Base-by-base conservation (phyloP, 1,284 basidiomycete genomes). In the Apiotrichum gracile region DNA sequence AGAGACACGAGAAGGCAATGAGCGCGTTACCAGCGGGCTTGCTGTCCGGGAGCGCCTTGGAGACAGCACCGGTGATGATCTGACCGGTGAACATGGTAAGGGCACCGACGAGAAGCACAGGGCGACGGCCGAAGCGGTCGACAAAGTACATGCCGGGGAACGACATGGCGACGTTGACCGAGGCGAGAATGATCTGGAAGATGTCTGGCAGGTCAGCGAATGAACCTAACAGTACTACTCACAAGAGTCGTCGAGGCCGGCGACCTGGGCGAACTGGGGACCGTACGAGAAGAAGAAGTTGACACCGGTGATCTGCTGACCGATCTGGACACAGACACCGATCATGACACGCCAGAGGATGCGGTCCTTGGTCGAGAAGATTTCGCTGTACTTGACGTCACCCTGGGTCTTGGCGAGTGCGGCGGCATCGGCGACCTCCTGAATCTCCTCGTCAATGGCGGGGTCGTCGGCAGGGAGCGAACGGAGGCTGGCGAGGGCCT, bases 1-100 rank as follows among this genome's bases (percentile, higher is more conserved):
- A 79, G 61, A 78, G 57, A 66, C 76, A 78, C 38, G 72, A 74
- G 63, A 78, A 78, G 34, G 76, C 76, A 62, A 80, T 76, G 49
- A 77, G 66, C 19, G 75, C 68, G 61, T 78, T 72, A 53, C 78
- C 78, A 25, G 74, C 75, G 33, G 66, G 48, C 7, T 58, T 47
- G 45, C 57, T 43, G 51, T 67, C 55, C 24, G 67, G 67, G 54
- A 65, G 55, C 17, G 67, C 61, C 51, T 65, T 66, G 45, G 70
- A 67, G 21, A 72, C 69, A 46, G 77, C 64, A 35, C 78, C 75
- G 24, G 74, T 74, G 50, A 79, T 72, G 55, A 80, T 73, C 47
- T 78, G 74, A 53, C 78, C 77, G 46, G 65, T 56, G 54, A 75
- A 77, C 70, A 77, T 71, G 69, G 73, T 63, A 56, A 68, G 51